A percentile compares a stretch with the other conserved stretches of the same genome.
These are phyloP conservation scores for Phyllostachys edulis DNA, from an alignment of 176 grass and related monocot genomes.

Conservation along the genomic window DNA sequence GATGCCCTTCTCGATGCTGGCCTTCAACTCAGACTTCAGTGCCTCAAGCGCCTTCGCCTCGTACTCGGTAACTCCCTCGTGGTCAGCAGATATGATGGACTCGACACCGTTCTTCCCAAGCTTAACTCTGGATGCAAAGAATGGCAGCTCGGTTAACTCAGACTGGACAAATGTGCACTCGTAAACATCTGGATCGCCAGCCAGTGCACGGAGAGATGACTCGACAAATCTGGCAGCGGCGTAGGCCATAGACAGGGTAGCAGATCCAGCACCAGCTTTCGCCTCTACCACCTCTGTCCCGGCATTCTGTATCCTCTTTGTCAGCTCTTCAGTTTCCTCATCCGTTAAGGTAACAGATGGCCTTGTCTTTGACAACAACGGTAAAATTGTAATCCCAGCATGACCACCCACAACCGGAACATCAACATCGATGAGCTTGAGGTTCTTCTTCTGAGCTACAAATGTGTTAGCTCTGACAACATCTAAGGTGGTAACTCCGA, in stretches of 20 bases:
- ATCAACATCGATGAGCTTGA: conserved; percentile 75
- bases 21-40: conserved; percentile 71
- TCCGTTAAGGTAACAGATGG: conserved; percentile 63
- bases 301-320: conserved; percentile 75
- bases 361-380: conserved; percentile 64
- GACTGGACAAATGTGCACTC: conserved; percentile 77
- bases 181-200: conserved; percentile 73
- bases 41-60: conserved; percentile 68
- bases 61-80: conserved; percentile 61
- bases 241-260: conserved; percentile 82
- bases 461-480: conserved; percentile 85
- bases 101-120: conserved; percentile 68
- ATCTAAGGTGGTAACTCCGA: conserved; percentile 75
- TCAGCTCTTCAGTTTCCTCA: conserved; percentile 60
- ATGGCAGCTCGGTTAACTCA: conserved; percentile 62
- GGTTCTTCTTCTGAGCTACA: conserved; percentile 74
- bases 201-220: conserved; percentile 60
- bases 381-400: conserved; percentile 80
- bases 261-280: conserved; percentile 80
- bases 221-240: conserved; percentile 76
- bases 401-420: conserved; percentile 82
- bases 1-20: conserved; percentile 77
- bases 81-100: conserved; percentile 49
- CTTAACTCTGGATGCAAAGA: conserved; percentile 83
- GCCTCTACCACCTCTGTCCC: conserved; percentile 91